Evolutionary conservation across 805 yeast species (phyloP).

Genomic region (Suhomyces pyralidae): DNA sequence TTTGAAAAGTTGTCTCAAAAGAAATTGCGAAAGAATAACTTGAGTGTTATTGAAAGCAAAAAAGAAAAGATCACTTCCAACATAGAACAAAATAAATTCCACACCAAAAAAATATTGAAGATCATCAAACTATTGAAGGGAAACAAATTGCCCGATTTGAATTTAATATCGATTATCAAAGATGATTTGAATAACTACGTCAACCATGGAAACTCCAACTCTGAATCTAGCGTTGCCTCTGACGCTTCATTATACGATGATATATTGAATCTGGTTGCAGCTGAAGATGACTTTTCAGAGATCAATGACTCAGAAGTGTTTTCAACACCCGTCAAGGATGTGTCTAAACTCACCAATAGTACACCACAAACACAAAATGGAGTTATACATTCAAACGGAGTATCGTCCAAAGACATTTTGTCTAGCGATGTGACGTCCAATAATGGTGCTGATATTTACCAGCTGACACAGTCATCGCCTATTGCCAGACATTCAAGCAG

Average conservation of each 20-base stretch:
- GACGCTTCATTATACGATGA: slow-evolving; percentile 44
- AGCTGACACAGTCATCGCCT: slow-evolving; percentile 7
- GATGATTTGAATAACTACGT: slow-evolving; percentile 40
- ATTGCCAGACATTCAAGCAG: slow-evolving; percentile 8
- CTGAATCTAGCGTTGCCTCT: slow-evolving; percentile 35
- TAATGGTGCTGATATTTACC: background rate
- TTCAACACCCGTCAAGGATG: slow-evolving; percentile 5
- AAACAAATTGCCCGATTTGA: slow-evolving; percentile 25
- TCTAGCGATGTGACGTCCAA: slow-evolving; percentile 1
- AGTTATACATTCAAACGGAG: background rate
- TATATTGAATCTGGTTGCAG: slow-evolving; percentile 22
- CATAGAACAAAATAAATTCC: slow-evolving; percentile 32
- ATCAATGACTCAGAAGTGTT: slow-evolving; percentile 12
- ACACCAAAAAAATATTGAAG: slow-evolving; percentile 33
- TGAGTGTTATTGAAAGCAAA: slow-evolving; percentile 34
- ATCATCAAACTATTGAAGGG: slow-evolving; percentile 28
- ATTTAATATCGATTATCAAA: slow-evolving; percentile 32
- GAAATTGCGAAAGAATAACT: slow-evolving; percentile 37
- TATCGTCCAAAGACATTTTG: background rate
- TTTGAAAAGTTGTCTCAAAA: slow-evolving; percentile 39
- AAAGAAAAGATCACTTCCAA: slow-evolving; percentile 39
- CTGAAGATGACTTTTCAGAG: slow-evolving; percentile 11
- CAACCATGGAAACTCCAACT: slow-evolving; percentile 24
- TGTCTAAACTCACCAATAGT: background rate
- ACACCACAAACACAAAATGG: background rate